These are phyloP conservation scores for Podaxis sp. DNA, from an alignment of 768 basidiomycete species.

Conservation along the genomic window DNA sequence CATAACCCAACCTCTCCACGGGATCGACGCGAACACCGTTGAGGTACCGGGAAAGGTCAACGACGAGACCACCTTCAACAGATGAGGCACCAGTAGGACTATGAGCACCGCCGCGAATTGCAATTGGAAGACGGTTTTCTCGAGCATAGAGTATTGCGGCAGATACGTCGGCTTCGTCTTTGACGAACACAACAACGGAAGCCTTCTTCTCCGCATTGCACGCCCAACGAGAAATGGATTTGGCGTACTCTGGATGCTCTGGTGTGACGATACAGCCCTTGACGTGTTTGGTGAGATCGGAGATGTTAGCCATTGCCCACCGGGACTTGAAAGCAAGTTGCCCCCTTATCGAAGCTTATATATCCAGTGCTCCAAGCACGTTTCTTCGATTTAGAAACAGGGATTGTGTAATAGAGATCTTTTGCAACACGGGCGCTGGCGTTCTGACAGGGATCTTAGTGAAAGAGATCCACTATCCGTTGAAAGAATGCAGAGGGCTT, in stretches of 20 bases:
- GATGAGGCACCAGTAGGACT: slow-evolving; percentile 44
- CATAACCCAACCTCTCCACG: slow-evolving; percentile 35
- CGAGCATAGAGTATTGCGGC: slow-evolving; percentile 36
- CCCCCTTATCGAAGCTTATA: too few relatives aligned
- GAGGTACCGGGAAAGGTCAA: slow-evolving; percentile 47
- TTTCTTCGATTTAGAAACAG: too few relatives aligned
- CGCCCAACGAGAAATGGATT: slow-evolving; percentile 47
- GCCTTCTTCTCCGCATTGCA: slow-evolving; percentile 40
- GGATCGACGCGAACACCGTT: slow-evolving; percentile 38
- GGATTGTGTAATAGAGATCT: too few relatives aligned
- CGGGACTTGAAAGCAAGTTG: too few relatives aligned
- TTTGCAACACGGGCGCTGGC: too few relatives aligned
- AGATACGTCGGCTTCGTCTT: slow-evolving; percentile 39
- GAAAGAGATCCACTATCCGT: too few relatives aligned
- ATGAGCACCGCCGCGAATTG: slow-evolving; percentile 51
- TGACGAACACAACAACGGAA: slow-evolving; percentile 43
- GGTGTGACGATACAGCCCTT: slow-evolving; percentile 45
- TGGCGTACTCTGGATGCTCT: slow-evolving; percentile 33
- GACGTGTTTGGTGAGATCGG: slow-evolving; percentile 20
- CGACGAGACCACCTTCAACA: slow-evolving; percentile 45
- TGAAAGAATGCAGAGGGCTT: too few relatives aligned
- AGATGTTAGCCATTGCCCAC: background rate
- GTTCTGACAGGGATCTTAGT: too few relatives aligned
- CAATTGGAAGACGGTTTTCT: slow-evolving; percentile 35
- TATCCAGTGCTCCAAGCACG: too few relatives aligned